Evolutionary conservation across 495 filamentous ascomycete genomes (phyloP), one percentile per base, ranked within the genome.

Genomic region (Arthonia radiata): DNA sequence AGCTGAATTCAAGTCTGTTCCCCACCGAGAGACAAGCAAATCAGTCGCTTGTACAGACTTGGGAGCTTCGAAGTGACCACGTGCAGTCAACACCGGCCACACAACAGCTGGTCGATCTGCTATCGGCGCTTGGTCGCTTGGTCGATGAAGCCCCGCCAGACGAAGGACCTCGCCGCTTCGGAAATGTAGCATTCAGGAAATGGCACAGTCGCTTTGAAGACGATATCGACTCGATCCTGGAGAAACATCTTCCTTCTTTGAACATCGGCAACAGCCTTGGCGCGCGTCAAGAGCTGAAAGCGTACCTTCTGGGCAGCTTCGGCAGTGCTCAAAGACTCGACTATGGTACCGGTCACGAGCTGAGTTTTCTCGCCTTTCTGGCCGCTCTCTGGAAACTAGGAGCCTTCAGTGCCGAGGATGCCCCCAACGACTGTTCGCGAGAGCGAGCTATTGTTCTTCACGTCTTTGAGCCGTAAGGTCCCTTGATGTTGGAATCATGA

Each of bases 281-380:
- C 3, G 58, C 65, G 9, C 54, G 61, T 32, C 47, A 57, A 17
- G 86, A 94, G 45, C 48, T 94, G 11, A 55, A 52, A 26, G 54
- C 62, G 15, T 99, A 99, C 46, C 64, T 99, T 5, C 38, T 89
- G 10, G 81, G 77, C 12, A 69, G 67, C 19, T 94, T 83, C 55
- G 86, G 86, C 1, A 92, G 81, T 39, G 40, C 74, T 1, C 77
- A 91, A 39, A 58, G 86, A 18, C 54, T 97, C 23, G 86, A 97
- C 47, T 97, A 91, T 44, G 86, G 86, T 0, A 93, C 89, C 4
- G 86, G 86, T 1, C 86, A 97, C 47, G 86, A 97, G 45, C 47
- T 97, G 26, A 86, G 74, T 48, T 94, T 94, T 38, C 48, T 93
- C 9, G 83, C 83, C 11, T 99, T 94, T 38, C 43, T 97, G 12